These are phyloP conservation scores for Cladophialophora carrionii DNA, from an alignment of 2,329 filamentous ascomycete species.

Conservation along the genomic window DNA sequence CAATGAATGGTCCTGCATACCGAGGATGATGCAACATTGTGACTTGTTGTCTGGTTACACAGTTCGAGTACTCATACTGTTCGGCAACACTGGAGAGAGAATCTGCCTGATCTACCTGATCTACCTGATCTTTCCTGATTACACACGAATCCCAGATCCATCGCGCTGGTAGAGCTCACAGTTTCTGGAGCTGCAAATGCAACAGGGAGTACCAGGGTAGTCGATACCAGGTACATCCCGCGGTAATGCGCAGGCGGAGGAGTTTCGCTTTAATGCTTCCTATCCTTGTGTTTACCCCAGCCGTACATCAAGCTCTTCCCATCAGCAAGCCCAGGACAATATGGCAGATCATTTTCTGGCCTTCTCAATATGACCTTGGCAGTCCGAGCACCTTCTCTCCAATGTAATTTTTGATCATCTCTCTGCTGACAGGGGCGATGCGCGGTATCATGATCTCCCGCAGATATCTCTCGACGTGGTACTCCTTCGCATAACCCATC, in stretches of 20 bases:
- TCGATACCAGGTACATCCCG: neutral
- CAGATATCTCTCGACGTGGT: slow-evolving; percentile 64
- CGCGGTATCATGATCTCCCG: slow-evolving; percentile 63
- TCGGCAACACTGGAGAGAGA: neutral
- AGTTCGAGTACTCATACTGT: neutral
- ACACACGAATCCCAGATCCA: neutral
- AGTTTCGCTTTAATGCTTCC: neutral
- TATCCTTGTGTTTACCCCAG: neutral
- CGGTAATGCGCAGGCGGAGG: neutral
- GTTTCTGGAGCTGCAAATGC: neutral
- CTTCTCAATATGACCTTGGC: slow-evolving; percentile 48
- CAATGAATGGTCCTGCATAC: neutral
- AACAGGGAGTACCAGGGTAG: neutral
- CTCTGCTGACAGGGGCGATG: slow-evolving; percentile 62
- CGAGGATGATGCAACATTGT: slow-evolving; percentile 4
- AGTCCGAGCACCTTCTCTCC: slow-evolving; percentile 51
- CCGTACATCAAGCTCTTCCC: neutral
- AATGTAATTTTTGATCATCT: slow-evolving; percentile 53
- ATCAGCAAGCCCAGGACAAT: neutral
- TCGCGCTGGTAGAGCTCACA: neutral
- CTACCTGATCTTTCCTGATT: neutral
- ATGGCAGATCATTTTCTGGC: neutral
- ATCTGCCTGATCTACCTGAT: slow-evolving; percentile 13
- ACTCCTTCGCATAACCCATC: slow-evolving; percentile 67
- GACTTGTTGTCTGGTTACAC: neutral